Conservation (phyloP, 139 green algal species). For the Picochlorum costavermella region DNA sequence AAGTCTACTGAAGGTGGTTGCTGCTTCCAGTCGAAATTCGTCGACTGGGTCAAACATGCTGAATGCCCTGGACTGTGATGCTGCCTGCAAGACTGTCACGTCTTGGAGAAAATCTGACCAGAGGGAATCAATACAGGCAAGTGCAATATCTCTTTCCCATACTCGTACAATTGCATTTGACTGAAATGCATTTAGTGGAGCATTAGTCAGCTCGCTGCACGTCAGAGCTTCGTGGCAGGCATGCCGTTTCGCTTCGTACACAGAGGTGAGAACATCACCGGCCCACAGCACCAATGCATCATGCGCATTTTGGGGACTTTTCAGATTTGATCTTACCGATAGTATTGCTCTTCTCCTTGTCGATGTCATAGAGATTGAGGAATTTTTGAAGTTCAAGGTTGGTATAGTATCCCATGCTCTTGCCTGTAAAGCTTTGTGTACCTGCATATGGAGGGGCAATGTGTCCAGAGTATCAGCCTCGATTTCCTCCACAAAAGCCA, state of each 20-base stretch:
- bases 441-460: no score
- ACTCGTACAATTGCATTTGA: not conserved
- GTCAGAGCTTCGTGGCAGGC: not conserved
- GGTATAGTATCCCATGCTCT: no score
- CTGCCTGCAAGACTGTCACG: not conserved
- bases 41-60: slow-evolving; percentile 10
- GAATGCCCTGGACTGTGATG: slow-evolving; percentile 6
- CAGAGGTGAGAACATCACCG: not conserved
- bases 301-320: not conserved
- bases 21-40: slow-evolving; percentile 22
- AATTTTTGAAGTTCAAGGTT: no score
- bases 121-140: slow-evolving; percentile 10
- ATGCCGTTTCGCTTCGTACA: slow-evolving; percentile 5
- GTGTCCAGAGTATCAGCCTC: no score
- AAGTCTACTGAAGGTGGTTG: not conserved
- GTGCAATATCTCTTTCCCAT: slow-evolving; percentile 3
- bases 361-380: no score
- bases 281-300: not conserved
- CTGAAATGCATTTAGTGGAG: not conserved
- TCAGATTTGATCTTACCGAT: no score
- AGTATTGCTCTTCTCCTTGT: no score
- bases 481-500: no score
- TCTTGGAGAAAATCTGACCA: slow-evolving; percentile 28
- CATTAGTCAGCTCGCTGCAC: not conserved
- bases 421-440: no score